phyloP scores from a whole-genome alignment of 805 yeast genomes.

The Candida saitoana region DNA sequence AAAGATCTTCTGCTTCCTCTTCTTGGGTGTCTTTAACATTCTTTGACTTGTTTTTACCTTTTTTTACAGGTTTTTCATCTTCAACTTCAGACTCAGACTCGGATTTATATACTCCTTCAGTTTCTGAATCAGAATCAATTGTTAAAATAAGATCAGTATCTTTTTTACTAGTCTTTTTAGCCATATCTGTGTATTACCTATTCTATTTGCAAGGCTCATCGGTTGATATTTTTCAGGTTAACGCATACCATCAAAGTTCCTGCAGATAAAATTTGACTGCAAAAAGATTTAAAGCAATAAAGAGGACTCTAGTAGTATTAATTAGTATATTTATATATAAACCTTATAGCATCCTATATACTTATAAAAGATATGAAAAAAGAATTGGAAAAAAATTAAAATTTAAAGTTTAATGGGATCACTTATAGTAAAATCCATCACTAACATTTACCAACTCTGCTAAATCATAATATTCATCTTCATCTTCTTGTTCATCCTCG shows the following conservation, averaged over 20 bases:
- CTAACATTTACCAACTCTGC: conserved; percentile 20
- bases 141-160: conserved; percentile 62
- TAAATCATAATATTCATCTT: conserved; percentile 25
- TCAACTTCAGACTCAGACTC: conserved; percentile 21
- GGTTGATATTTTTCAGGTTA: neutral
- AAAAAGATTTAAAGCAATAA: neutral
- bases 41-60: conserved; percentile 18
- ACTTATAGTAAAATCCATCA: conserved; percentile 22
- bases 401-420: conserved; percentile 1
- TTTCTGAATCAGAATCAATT: conserved; percentile 60
- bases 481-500: conserved; percentile 23
- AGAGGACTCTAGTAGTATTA: neutral
- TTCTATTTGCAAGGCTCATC: conserved; percentile 3
- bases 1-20: conserved; percentile 35
- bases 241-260: neutral
- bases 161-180: conserved; percentile 6
- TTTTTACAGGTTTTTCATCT: conserved; percentile 31
- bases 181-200: conserved; percentile 3
- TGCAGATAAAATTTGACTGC: neutral
- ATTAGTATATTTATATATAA: neutral
- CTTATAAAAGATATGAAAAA: neutral
- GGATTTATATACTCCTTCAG: conserved; percentile 15
- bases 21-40: conserved; percentile 10
- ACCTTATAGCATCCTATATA: neutral
- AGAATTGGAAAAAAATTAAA: neutral